phyloP scores from a whole-genome alignment of 768 basidiomycete genomes.

The Naganishia vishniacii region DNA sequence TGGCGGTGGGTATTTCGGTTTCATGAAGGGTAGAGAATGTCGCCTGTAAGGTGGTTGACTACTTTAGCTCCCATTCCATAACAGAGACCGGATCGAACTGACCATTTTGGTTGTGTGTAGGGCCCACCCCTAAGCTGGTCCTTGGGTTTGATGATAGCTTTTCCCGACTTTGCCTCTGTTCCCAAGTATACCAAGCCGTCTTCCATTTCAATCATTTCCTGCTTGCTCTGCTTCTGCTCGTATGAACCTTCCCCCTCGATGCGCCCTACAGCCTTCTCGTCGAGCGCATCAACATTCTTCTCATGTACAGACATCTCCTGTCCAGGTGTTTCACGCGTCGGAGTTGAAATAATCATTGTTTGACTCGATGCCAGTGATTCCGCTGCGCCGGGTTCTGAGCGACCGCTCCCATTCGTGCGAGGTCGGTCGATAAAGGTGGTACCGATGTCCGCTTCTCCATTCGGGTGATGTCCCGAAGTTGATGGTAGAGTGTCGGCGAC shows the following conservation, averaged over 20 bases:
- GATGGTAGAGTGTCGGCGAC: background rate
- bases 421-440: background rate
- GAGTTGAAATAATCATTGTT: background rate
- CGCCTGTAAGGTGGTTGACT: background rate
- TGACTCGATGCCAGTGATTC: slow-evolving; percentile 11
- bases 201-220: slow-evolving; percentile 20
- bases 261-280: background rate
- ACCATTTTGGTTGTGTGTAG: slow-evolving; percentile 18
- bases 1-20: slow-evolving; percentile 43
- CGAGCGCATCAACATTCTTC: background rate
- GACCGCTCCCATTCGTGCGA: background rate
- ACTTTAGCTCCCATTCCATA: background rate
- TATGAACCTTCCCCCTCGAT: background rate
- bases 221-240: background rate
- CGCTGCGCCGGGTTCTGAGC: background rate
- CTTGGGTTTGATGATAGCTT: slow-evolving; percentile 25
- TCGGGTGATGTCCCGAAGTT: background rate
- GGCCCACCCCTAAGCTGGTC: slow-evolving; percentile 13
- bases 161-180: slow-evolving; percentile 23
- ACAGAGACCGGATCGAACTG: background rate
- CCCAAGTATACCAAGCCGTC: slow-evolving; percentile 21
- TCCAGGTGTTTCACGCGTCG: background rate
- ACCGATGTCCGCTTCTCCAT: background rate
- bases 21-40: slow-evolving; percentile 34
- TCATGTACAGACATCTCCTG: too few species aligned